Conservation (phyloP, 2,329 filamentous ascomycete genomes). For the Plenodomus tracheiphilus region DNA sequence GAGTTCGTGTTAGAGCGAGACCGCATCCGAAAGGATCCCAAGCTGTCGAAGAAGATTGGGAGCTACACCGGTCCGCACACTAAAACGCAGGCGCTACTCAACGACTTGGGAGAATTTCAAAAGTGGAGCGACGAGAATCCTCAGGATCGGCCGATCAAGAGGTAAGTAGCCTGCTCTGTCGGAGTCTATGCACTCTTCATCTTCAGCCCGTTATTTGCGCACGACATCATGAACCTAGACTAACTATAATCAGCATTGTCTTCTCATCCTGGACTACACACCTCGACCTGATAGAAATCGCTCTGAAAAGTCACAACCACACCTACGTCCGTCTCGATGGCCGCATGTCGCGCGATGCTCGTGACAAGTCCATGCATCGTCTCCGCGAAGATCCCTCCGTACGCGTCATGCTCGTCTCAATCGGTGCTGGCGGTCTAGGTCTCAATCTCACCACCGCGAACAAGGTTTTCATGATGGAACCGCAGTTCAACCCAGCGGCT, state of each 20-base stretch:
- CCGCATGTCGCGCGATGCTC: slow-evolving; percentile 76
- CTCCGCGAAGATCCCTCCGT: slow-evolving; percentile 75
- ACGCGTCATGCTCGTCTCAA: slow-evolving; percentile 85
- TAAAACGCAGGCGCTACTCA: slow-evolving; percentile 81
- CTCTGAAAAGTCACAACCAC: slow-evolving; percentile 69
- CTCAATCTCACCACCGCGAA: slow-evolving; percentile 87
- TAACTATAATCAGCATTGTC: slow-evolving; percentile 63
- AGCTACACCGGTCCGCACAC: slow-evolving; percentile 85
- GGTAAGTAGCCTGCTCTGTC: too few relatives aligned
- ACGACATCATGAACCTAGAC: too few relatives aligned
- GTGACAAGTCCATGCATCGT: slow-evolving; percentile 72
- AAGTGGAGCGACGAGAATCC: slow-evolving; percentile 64
- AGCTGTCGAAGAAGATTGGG: slow-evolving; percentile 62
- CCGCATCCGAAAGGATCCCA: slow-evolving; percentile 57
- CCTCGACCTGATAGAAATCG: slow-evolving; percentile 86
- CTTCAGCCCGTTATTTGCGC: too few relatives aligned
- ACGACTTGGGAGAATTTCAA: slow-evolving; percentile 70
- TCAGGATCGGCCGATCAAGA: slow-evolving; percentile 78
- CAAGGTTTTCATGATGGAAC: slow-evolving; percentile 95
- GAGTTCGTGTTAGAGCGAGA: slow-evolving; percentile 59
- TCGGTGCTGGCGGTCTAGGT: slow-evolving; percentile 87
- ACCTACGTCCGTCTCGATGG: slow-evolving; percentile 83
- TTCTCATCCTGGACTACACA: slow-evolving; percentile 97
- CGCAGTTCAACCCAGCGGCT: slow-evolving; percentile 93
- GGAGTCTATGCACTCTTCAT: too few relatives aligned